Evolutionary conservation across 2,329 filamentous ascomycete species (phyloP).

Genomic region (Leptographium procerum): DNA sequence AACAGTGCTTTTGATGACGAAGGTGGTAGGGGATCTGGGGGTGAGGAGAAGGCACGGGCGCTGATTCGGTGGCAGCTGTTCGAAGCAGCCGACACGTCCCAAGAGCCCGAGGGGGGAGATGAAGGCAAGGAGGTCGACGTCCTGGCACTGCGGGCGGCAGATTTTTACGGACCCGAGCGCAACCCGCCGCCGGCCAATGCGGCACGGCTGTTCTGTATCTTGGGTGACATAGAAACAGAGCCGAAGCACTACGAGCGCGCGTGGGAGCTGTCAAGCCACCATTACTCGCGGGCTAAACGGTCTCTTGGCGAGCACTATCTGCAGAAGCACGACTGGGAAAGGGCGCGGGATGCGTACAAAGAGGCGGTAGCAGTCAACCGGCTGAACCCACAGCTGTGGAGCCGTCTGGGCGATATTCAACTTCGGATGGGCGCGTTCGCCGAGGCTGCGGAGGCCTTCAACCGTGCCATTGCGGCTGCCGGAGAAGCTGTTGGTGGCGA

Average conservation of each 20-base stretch:
- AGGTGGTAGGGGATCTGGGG: constrained; percentile 40
- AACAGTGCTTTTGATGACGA: constrained; percentile 46
- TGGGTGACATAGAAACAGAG: constrained; percentile 77
- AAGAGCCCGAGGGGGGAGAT: constrained; percentile 23
- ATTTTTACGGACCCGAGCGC: constrained; percentile 52
- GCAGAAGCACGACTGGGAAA: constrained; percentile 49
- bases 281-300: constrained; percentile 79
- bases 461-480: constrained; percentile 59
- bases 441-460: constrained; percentile 73
- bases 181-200: constrained; percentile 68
- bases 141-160: constrained; percentile 40
- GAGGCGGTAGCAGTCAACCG: constrained; percentile 70
- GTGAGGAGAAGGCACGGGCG: constrained; percentile 68
- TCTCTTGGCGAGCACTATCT: constrained; percentile 75
- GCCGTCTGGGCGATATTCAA: constrained; percentile 77
- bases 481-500: constrained; percentile 60
- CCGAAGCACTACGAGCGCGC: constrained; percentile 68
- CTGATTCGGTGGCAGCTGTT: constrained; percentile 74
- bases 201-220: constrained; percentile 79
- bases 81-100: constrained; percentile 39
- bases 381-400: constrained; percentile 77
- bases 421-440: constrained; percentile 67
- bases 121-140: constrained; percentile 46
- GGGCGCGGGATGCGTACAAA: constrained; percentile 66
- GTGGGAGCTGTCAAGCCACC: constrained; percentile 71